These are phyloP conservation scores for Boletus vinaceobasis DNA, from an alignment of 768 basidiomycete species.

Conservation along the genomic window DNA sequence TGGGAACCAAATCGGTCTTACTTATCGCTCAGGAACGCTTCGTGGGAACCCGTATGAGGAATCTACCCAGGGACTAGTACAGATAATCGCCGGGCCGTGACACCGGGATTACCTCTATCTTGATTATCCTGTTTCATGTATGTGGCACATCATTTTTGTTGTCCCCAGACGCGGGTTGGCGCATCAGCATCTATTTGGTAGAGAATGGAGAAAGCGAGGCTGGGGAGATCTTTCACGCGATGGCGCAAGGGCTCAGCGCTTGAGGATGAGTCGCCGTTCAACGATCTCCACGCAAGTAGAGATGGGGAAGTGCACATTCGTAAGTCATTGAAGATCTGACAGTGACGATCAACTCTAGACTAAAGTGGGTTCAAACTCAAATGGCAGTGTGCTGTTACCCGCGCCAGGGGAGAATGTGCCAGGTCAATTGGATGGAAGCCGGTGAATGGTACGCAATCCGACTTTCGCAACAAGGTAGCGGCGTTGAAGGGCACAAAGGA, in stretches of 20 bases:
- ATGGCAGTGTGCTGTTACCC: not conserved
- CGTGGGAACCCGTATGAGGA: no score
- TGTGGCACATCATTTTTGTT: no score
- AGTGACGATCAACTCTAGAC: not conserved
- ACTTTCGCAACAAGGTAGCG: conserved; percentile 40
- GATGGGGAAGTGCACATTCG: no score
- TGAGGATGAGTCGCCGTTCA: conserved; percentile 27
- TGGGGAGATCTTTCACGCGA: conserved; percentile 39
- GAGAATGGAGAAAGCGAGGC: conserved; percentile 47
- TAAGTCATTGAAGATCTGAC: not conserved
- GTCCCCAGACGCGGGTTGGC: conserved; percentile 17
- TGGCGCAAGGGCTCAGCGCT: conserved; percentile 37
- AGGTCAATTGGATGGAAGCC: no score
- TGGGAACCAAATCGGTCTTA: no score
- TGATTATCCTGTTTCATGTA: no score
- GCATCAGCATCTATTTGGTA: conserved; percentile 53
- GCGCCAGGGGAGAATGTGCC: conserved; percentile 9
- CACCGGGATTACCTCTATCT: no score
- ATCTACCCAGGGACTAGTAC: no score
- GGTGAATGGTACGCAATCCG: conserved; percentile 33
- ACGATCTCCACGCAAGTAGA: conserved; percentile 37
- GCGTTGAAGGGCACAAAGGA: conserved; percentile 7
- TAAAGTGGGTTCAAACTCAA: conserved; percentile 5
- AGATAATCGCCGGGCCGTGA: no score
- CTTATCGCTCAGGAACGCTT: no score